phyloP scores from a whole-genome alignment of 495 filamentous ascomycete species.

The Lepraria neglecta region DNA sequence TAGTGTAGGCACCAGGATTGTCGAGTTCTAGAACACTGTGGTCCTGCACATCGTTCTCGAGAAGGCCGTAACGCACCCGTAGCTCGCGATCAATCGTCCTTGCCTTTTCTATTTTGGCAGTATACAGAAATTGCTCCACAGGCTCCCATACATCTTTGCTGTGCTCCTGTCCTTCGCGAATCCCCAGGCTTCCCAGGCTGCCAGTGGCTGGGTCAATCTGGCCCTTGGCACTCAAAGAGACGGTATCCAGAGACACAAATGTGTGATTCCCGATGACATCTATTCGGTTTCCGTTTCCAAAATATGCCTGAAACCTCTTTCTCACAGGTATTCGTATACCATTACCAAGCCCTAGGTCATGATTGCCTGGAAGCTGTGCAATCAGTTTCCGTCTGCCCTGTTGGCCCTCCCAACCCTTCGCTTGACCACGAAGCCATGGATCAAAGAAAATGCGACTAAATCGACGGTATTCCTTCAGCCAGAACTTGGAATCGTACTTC shows the following conservation, averaged over 20 bases:
- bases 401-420: constrained; percentile 4
- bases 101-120: constrained; percentile 44
- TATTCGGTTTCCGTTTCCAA: constrained; percentile 81
- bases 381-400: constrained; percentile 59
- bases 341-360: constrained; percentile 89
- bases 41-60: constrained; percentile 42
- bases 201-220: constrained; percentile 46
- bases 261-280: constrained; percentile 93
- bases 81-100: constrained; percentile 41
- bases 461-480: constrained; percentile 73
- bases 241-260: constrained; percentile 82
- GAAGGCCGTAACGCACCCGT: constrained; percentile 37
- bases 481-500: constrained; percentile 69
- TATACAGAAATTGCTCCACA: constrained; percentile 66
- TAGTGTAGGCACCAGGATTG: constrained; percentile 16
- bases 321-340: constrained; percentile 74
- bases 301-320: constrained; percentile 77
- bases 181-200: constrained; percentile 39
- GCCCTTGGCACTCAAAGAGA: constrained; percentile 72
- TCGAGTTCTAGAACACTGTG: constrained; percentile 37
- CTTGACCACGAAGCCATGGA: constrained; percentile 42
- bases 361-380: constrained; percentile 83
- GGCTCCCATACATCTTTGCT: constrained; percentile 66
- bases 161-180: constrained; percentile 37
- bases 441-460: constrained; percentile 74